phyloP scores from a whole-genome alignment of 2,329 filamentous ascomycete species.

The Colletotrichum costaricense region DNA sequence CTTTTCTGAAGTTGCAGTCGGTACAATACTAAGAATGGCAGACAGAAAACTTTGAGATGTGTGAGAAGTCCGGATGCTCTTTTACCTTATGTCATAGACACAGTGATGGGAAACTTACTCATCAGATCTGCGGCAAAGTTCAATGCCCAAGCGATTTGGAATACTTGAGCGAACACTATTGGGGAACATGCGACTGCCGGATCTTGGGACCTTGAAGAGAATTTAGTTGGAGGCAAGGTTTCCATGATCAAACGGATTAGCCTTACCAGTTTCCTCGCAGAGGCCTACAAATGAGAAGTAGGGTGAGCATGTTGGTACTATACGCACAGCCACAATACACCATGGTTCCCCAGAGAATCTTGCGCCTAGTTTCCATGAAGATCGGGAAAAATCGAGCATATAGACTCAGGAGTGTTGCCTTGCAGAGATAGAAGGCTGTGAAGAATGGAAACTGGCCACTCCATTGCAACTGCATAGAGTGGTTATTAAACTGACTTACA shows the following conservation, averaged over 20 bases:
- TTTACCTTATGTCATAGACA: not conserved
- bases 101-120: not conserved
- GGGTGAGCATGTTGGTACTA: not conserved
- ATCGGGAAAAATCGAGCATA: not conserved
- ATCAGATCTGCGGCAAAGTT: not conserved
- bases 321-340: not conserved
- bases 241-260: not conserved
- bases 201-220: not conserved
- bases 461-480: not conserved
- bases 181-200: not conserved
- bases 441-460: not conserved
- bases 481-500: no score
- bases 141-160: constrained; percentile 1
- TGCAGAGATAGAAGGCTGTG: constrained; percentile 6
- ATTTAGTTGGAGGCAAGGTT: not conserved
- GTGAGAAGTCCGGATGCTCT: not conserved
- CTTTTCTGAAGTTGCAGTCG: not conserved
- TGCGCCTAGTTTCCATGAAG: not conserved
- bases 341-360: not conserved
- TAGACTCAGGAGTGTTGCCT: not conserved
- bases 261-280: not conserved
- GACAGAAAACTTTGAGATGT: not conserved
- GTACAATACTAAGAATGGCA: constrained; percentile 1
- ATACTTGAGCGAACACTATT: not conserved
- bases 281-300: not conserved